Base-by-base conservation (phyloP, 306 rosid species). In the Geum urbanum region DNA sequence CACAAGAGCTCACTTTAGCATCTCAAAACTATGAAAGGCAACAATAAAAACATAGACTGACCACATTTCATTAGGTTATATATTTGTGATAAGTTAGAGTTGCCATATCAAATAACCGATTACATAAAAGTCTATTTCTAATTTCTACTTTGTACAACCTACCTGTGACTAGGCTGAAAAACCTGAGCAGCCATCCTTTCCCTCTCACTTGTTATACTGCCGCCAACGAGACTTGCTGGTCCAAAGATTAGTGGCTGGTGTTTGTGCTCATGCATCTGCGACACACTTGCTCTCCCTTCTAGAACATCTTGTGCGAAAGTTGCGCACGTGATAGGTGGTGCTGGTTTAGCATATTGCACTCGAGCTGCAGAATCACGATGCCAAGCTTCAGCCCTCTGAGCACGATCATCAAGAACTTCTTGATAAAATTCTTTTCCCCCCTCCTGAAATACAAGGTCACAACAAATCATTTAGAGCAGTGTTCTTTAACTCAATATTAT, bases 261-360 rank as follows among this genome's bases (percentile, higher is more conserved):
- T 68, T 87, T 95, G 83, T 95, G 99, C 15, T 95, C 97, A 57
- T 91, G 99, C 60, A 86, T 86, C 75, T 86, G 79, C 41, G 99
- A 86, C 75, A 77, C 95, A 43, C 57, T 75, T 20, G 95, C 97
- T 78, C 99, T 89, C 74, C 99, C 97, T 89, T 91, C 99, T 48
- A 91, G 73, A 80, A 95, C 99, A 86, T 95, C 99, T 76, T 91
- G 99, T 37, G 99, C 99, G 67, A 95, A 95, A 54, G 99, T 87
- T 43, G 99, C 99, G 67, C 97, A 95, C 45, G 97, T 95, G 63
- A 91, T 91, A 19, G 99, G 97, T 51, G 68, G 84, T 4, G 89
- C 77, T 6, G 96, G 97, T 52, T 81, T 87, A 12, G 89, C 75
- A 55, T 87, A 77, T 62, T 44, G 94, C 22, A 85, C 90, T 57